phyloP scores from a whole-genome alignment of 805 yeast genomes.

The Metschnikowia lachancei region DNA sequence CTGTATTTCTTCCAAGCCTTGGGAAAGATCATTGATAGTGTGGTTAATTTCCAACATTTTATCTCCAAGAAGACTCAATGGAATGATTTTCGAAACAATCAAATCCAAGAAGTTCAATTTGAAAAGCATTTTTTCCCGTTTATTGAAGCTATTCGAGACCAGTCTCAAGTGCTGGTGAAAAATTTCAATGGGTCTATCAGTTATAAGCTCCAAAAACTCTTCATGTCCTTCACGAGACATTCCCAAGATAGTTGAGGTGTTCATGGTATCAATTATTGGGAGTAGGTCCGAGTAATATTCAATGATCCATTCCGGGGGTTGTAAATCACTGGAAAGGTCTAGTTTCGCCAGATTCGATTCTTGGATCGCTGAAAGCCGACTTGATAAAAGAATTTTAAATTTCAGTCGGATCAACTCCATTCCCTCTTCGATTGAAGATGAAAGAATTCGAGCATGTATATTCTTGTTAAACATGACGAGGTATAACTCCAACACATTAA shows the following conservation, averaged over 20 bases:
- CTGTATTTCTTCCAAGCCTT: constrained; percentile 44
- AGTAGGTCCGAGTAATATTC: constrained; percentile 62
- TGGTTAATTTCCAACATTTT: constrained; percentile 37
- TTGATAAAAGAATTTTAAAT: constrained; percentile 25
- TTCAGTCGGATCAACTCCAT: constrained; percentile 28
- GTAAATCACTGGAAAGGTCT: constrained; percentile 52
- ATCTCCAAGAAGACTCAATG: constrained; percentile 39
- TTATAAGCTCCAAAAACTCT: constrained; percentile 39
- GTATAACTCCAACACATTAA: constrained; percentile 66
- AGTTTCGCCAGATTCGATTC: constrained; percentile 39
- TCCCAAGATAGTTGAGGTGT: constrained; percentile 41
- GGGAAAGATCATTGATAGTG: constrained; percentile 33
- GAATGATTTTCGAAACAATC: constrained; percentile 51
- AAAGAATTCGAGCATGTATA: constrained; percentile 19
- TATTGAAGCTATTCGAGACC: constrained; percentile 26
- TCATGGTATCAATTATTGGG: constrained; percentile 48
- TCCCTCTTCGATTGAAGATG: constrained; percentile 25
- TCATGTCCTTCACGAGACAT: constrained; percentile 35
- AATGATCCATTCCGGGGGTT: constrained; percentile 81
- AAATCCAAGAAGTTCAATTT: constrained; percentile 61
- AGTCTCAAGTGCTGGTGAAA: constrained; percentile 32
- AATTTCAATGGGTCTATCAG: constrained; percentile 47
- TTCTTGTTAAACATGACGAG: constrained; percentile 60
- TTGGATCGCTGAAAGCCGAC: constrained; percentile 31
- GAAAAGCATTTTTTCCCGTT: constrained; percentile 42